Percentiles rank a stretch among this genome's conserved stretches.
Conservation (phyloP, 177 flowering plant genomes). For the Vitis hybrid region DNA sequence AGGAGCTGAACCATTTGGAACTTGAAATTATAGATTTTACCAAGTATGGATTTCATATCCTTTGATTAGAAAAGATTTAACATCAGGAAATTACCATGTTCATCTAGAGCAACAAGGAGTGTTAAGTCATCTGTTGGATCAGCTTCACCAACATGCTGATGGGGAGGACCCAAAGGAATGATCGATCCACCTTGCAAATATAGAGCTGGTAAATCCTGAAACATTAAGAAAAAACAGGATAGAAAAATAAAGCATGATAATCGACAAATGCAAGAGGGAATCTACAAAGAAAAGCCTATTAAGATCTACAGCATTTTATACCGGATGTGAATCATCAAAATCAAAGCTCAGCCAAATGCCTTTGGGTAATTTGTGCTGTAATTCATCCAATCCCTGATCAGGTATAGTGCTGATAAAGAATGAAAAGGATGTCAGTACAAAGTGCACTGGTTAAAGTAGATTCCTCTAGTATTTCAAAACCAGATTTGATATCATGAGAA, state of each 20-base stretch:
- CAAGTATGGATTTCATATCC: neutral
- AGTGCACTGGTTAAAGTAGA: neutral
- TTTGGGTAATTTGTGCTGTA: slow-evolving; percentile 49
- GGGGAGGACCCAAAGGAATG: slow-evolving; percentile 67
- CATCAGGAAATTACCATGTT: slow-evolving; percentile 49
- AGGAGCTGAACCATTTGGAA: neutral
- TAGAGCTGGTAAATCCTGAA: slow-evolving; percentile 83
- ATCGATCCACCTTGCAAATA: slow-evolving; percentile 87
- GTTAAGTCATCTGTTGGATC: slow-evolving; percentile 65
- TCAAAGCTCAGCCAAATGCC: slow-evolving; percentile 89
- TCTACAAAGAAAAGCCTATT: neutral
- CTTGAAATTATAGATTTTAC: neutral
- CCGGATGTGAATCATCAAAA: slow-evolving; percentile 91
- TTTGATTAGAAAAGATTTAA: slow-evolving; percentile 1
- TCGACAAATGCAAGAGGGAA: too few relatives aligned
- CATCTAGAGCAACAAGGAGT: slow-evolving; percentile 79
- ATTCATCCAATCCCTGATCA: slow-evolving; percentile 41
- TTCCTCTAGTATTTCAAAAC: too few relatives aligned
- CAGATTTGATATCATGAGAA: too few relatives aligned
- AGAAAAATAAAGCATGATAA: neutral
- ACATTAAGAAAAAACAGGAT: neutral
- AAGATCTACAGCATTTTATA: slow-evolving; percentile 25
- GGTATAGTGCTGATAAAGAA: slow-evolving; percentile 51
- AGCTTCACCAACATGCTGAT: slow-evolving; percentile 80
- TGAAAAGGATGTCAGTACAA: slow-evolving; percentile 14